Evolutionary conservation across 495 filamentous ascomycete genomes (phyloP).

Genomic region (Trichocladium uniseriatum): DNA sequence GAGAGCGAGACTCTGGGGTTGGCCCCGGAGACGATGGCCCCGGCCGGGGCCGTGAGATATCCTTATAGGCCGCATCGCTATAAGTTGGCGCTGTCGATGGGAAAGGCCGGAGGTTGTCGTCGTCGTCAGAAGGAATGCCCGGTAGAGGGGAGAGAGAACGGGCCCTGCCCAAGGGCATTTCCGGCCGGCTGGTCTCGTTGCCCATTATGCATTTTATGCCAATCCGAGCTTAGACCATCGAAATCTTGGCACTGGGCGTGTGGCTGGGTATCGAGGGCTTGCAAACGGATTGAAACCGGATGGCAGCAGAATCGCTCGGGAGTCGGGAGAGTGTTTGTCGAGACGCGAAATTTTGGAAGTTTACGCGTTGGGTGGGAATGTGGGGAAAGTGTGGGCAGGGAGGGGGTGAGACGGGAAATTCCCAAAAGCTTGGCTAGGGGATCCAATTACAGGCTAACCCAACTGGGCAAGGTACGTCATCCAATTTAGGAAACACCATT

Average conservation of each 20-base stretch:
- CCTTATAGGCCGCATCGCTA: too few relatives aligned
- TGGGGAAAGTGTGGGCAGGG: not conserved
- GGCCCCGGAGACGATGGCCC: too few relatives aligned
- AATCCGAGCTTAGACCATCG: not conserved
- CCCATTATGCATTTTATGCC: slow-evolving; percentile 5
- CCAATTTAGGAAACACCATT: too few relatives aligned
- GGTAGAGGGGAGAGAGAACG: slow-evolving; percentile 12
- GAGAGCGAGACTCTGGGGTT: not conserved
- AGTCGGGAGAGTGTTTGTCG: not conserved
- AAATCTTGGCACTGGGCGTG: not conserved
- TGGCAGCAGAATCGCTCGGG: not conserved
- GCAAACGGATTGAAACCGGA: not conserved
- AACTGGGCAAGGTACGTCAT: too few relatives aligned
- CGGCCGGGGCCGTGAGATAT: too few relatives aligned
- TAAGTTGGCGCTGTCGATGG: slow-evolving; percentile 7
- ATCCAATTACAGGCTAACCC: too few relatives aligned
- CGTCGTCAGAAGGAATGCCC: slow-evolving; percentile 1
- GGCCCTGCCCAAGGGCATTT: not conserved
- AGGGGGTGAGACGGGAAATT: too few relatives aligned
- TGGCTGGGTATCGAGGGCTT: not conserved
- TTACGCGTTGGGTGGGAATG: not conserved
- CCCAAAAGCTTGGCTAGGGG: too few relatives aligned
- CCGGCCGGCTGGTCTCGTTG: slow-evolving; percentile 3
- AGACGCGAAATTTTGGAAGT: not conserved
- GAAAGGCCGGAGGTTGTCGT: not conserved